These are phyloP conservation scores for Miamiensis avidus DNA, from an alignment of 169 alveolate species.

Conservation along the genomic window DNA sequence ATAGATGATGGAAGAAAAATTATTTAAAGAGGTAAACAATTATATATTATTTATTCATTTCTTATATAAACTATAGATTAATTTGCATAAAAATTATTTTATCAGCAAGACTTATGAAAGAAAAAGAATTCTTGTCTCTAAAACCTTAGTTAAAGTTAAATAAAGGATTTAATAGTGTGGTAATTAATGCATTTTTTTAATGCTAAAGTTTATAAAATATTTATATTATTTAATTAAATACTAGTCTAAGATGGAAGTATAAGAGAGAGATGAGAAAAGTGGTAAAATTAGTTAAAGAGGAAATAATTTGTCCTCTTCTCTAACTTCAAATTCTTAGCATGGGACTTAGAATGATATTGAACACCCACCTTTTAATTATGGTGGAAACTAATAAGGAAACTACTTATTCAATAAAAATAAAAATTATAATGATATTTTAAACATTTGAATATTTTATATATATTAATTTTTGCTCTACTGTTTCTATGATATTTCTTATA, in stretches of 20 bases:
- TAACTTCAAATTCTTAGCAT: background rate
- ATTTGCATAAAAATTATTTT: too few species aligned
- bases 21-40: constrained; percentile 1
- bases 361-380: background rate
- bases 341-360: too few species aligned
- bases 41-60: background rate
- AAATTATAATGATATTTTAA: background rate
- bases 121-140: background rate
- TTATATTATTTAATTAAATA: too few species aligned
- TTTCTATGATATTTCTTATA: too few species aligned
- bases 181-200: too few species aligned
- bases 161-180: background rate
- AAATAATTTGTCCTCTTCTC: background rate
- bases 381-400: background rate
- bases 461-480: too few species aligned
- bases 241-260: background rate
- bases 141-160: background rate
- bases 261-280: background rate
- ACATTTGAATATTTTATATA: background rate
- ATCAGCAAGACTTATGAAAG: background rate
- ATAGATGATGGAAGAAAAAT: constrained; percentile 12
- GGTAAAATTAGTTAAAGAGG: background rate
- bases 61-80: background rate
- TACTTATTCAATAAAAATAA: background rate
- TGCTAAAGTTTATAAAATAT: background rate